phyloP scores from a whole-genome alignment of 176 grass and related monocot genomes.

The Oropetium thomaeum region DNA sequence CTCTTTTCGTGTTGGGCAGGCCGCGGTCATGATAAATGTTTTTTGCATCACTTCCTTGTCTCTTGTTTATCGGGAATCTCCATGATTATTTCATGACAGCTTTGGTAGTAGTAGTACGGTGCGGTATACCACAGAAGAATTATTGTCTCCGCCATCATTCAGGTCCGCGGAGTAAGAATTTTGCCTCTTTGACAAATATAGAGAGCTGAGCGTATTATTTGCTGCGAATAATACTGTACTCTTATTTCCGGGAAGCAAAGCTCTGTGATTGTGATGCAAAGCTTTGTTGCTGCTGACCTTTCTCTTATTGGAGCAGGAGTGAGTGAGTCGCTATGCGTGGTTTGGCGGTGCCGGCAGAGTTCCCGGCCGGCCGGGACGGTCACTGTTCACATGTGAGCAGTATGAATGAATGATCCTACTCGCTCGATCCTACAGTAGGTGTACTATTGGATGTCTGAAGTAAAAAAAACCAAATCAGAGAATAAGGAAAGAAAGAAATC shows the following conservation, averaged over 20 bases:
- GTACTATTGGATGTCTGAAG: neutral
- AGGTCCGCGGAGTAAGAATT: neutral
- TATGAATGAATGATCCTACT: neutral
- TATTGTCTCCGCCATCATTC: conserved; percentile 1
- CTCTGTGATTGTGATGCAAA: neutral
- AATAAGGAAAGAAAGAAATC: neutral
- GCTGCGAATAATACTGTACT: no score
- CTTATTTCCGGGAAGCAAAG: no score
- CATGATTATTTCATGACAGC: conserved; percentile 56
- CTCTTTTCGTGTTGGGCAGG: conserved; percentile 21
- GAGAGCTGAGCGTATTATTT: no score
- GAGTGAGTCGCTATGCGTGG: neutral
- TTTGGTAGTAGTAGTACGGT: neutral
- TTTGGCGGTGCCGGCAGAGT: neutral
- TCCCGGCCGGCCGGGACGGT: neutral
- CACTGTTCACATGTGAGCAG: conserved; percentile 32
- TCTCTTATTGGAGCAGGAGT: neutral
- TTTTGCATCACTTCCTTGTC: conserved; percentile 31
- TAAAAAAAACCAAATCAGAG: neutral
- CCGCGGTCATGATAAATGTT: conserved; percentile 19
- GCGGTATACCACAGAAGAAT: no score
- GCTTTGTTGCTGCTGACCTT: conserved; percentile 17
- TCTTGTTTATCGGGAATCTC: conserved; percentile 45
- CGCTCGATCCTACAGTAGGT: no score
- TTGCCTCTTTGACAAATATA: no score